Conservation (phyloP, 345 rosid species). For the Pelargonium nanum region DNA sequence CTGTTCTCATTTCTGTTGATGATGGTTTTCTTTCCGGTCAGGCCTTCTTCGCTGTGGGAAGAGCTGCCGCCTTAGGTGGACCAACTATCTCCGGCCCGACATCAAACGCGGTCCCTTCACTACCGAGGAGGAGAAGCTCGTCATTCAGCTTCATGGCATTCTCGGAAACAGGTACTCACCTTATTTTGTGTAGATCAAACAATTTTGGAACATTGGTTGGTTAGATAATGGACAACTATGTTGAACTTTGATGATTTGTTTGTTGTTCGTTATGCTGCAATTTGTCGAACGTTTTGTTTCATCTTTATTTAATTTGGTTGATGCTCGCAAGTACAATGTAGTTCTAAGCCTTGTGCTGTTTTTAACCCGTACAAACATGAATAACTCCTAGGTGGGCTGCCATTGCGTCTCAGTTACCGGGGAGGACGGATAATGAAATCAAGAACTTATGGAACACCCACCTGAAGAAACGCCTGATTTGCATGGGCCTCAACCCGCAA, state of each 20-base stretch:
- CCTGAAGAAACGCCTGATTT: slow-evolving; percentile 69
- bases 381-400: slow-evolving; percentile 75
- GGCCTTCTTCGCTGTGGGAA: slow-evolving; percentile 94
- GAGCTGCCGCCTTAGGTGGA: slow-evolving; percentile 97
- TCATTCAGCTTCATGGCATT: slow-evolving; percentile 85
- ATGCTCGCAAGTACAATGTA: too few species aligned
- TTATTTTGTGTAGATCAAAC: not conserved
- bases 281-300: not conserved
- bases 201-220: not conserved
- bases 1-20: not conserved
- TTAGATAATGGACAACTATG: not conserved
- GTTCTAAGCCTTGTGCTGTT: too few species aligned
- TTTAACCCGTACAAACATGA: slow-evolving; percentile 2
- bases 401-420: slow-evolving; percentile 88
- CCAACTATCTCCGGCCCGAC: slow-evolving; percentile 90
- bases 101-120: slow-evolving; percentile 90
- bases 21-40: slow-evolving; percentile 11
- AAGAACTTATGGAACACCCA: slow-evolving; percentile 98
- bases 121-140: slow-evolving; percentile 81
- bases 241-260: not conserved
- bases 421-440: slow-evolving; percentile 94
- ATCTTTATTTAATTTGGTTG: too few species aligned
- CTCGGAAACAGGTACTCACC: slow-evolving; percentile 74
- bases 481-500: slow-evolving; percentile 79
- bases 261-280: not conserved